Evolutionary conservation across 2,329 filamentous ascomycete genomes (phyloP).

Genomic region (Tolypocladium pustulatum): DNA sequence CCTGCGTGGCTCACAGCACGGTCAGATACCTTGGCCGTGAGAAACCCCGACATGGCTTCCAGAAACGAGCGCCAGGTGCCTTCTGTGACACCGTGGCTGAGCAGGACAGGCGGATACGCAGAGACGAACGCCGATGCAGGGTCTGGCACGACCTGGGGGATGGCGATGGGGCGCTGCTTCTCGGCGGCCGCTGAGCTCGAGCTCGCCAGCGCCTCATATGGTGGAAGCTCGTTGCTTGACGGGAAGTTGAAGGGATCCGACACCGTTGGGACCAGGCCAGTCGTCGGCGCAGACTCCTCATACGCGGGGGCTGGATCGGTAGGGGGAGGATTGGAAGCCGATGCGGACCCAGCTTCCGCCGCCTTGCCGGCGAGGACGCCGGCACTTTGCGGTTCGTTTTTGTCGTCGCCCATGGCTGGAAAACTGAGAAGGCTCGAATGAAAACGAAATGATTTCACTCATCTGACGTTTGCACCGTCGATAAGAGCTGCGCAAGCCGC

Average conservation of each 20-base stretch:
- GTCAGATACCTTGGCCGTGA: constrained; percentile 32
- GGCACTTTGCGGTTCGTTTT: background rate
- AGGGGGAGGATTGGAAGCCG: background rate
- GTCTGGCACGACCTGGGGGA: constrained; percentile 25
- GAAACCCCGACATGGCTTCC: constrained; percentile 32
- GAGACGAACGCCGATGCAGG: constrained; percentile 26
- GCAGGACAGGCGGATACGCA: constrained; percentile 26
- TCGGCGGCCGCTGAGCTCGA: background rate
- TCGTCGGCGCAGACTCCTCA: background rate
- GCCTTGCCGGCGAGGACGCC: background rate
- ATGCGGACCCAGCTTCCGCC: background rate
- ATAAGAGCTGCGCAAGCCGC: background rate
- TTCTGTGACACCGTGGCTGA: constrained; percentile 24
- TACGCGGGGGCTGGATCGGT: constrained; percentile 4
- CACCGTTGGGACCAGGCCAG: constrained; percentile 4
- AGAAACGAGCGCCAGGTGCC: constrained; percentile 24
- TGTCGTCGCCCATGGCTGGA: background rate
- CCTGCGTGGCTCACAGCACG: constrained; percentile 31
- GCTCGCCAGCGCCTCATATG: constrained; percentile 12
- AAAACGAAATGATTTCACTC: background rate
- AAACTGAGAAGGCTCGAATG: too few relatives aligned
- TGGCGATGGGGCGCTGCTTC: constrained; percentile 22
- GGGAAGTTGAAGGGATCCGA: constrained; percentile 29
- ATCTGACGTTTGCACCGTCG: background rate
- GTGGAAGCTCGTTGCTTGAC: constrained; percentile 14